Evolutionary conservation across 2,329 filamentous ascomycete genomes (phyloP).

Genomic region (Xylaria sp.): DNA sequence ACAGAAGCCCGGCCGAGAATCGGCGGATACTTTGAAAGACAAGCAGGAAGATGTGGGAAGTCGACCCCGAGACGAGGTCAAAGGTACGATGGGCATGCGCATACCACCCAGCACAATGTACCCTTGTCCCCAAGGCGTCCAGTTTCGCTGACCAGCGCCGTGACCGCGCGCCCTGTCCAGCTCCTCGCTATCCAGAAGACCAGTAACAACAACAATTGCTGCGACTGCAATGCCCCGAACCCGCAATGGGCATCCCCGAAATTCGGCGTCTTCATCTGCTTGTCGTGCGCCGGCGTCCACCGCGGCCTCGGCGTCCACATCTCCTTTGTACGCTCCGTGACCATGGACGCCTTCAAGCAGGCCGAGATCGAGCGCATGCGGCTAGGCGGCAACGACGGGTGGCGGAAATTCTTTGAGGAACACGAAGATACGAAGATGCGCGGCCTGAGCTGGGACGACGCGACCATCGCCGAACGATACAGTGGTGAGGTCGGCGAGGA

Average conservation of each 20-base stretch:
- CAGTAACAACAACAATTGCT: constrained; percentile 88
- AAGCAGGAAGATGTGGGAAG: constrained; percentile 81
- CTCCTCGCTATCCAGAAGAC: constrained; percentile 91
- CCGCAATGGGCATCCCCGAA: constrained; percentile 99
- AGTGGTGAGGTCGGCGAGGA: constrained; percentile 91
- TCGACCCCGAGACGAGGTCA: constrained; percentile 94
- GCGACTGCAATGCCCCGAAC: constrained; percentile 93
- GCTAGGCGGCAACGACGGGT: constrained; percentile 86
- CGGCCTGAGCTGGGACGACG: constrained; percentile 81
- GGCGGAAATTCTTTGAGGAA: constrained; percentile 86
- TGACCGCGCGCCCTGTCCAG: constrained; percentile 56
- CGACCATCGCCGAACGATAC: constrained; percentile 90
- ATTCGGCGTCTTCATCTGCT: constrained; percentile 98
- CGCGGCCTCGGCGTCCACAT: constrained; percentile 96
- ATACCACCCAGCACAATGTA: constrained; percentile 6
- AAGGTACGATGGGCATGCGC: constrained; percentile 69
- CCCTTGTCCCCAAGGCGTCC: constrained; percentile 15
- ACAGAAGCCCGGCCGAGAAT: not conserved
- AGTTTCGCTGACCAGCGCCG: constrained; percentile 32
- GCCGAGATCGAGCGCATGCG: constrained; percentile 95
- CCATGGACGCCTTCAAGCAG: constrained; percentile 98
- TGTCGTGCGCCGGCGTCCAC: constrained; percentile 94
- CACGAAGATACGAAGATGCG: constrained; percentile 73
- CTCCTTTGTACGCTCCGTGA: constrained; percentile 96
- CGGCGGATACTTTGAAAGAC: not conserved